These are phyloP conservation scores for Penicillium sp. DNA, from an alignment of 2,329 filamentous ascomycete genomes.

Conservation along the genomic window DNA sequence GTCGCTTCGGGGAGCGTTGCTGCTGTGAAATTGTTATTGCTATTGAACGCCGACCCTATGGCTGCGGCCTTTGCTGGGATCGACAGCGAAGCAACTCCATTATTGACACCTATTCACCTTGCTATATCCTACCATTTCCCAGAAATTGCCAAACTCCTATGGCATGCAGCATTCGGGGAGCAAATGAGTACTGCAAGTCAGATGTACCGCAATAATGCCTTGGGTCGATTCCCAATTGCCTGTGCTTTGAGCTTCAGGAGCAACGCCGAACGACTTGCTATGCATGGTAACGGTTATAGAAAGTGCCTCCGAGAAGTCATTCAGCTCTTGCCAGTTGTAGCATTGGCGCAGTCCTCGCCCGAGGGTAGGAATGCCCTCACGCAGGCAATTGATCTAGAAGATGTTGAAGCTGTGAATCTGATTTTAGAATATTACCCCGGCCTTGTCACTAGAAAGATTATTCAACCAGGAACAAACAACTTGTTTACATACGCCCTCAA, in stretches of 20 bases:
- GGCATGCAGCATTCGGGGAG: slow-evolving; percentile 4
- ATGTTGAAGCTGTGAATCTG: slow-evolving; percentile 5
- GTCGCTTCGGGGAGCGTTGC: slow-evolving; percentile 1
- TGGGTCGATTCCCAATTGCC: slow-evolving; percentile 4
- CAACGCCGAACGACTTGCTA: slow-evolving; percentile 10
- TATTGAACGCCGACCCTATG: background rate
- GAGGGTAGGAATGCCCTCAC: slow-evolving; percentile 9
- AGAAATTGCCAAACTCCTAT: background rate
- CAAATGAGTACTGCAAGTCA: background rate
- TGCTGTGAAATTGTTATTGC: slow-evolving; percentile 1
- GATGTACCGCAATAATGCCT: background rate
- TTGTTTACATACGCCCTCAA: slow-evolving; percentile 11
- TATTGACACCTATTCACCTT: slow-evolving; percentile 6
- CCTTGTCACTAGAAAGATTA: background rate
- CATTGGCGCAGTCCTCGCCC: slow-evolving; percentile 3
- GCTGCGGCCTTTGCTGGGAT: background rate
- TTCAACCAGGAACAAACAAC: background rate
- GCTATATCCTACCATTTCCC: slow-evolving; percentile 8
- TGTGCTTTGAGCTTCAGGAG: slow-evolving; percentile 8
- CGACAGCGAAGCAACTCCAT: background rate
- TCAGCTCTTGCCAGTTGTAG: background rate
- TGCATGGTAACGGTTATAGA: slow-evolving; percentile 3
- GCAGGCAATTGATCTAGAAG: slow-evolving; percentile 12
- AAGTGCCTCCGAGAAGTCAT: background rate
- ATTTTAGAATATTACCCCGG: background rate